phyloP scores from a whole-genome alignment of 2,329 filamentous ascomycete genomes.

The Chrysoporthe austroafricana region DNA sequence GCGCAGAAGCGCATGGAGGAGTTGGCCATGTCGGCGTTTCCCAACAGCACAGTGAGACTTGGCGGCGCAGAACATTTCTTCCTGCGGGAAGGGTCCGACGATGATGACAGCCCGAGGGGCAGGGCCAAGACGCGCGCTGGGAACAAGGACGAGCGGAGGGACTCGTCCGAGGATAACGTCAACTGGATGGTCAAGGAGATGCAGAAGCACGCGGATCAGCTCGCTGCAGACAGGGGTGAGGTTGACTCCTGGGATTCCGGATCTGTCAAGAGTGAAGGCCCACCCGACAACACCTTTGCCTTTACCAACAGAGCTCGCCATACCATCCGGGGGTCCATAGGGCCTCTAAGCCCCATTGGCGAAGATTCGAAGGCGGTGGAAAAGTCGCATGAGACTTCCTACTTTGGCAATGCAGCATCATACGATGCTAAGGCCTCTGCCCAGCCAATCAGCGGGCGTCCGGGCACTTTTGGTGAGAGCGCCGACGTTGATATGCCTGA shows the following conservation, averaged over 20 bases:
- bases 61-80: conserved; percentile 74
- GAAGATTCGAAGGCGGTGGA: conserved; percentile 30
- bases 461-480: conserved; percentile 28
- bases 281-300: conserved; percentile 41
- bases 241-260: conserved; percentile 35
- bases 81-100: conserved; percentile 66
- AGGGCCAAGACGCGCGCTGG: conserved; percentile 35
- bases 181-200: conserved; percentile 80
- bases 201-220: conserved; percentile 74
- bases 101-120: conserved; percentile 50
- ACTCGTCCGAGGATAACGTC: conserved; percentile 64
- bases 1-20: conserved; percentile 81
- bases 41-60: conserved; percentile 70
- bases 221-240: conserved; percentile 46
- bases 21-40: conserved; percentile 74
- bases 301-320: conserved; percentile 36
- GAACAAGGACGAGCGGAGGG: conserved; percentile 49
- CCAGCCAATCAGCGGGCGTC: conserved; percentile 28
- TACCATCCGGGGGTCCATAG: conserved; percentile 30
- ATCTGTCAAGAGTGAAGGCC: conserved; percentile 42
- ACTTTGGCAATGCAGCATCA: conserved; percentile 19
- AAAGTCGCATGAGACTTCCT: conserved; percentile 18
- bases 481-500: conserved; percentile 37
- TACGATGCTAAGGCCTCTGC: conserved; percentile 30
- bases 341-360: conserved; percentile 36